phyloP scores from a whole-genome alignment of 345 rosid species.

The Acer yangbiense region DNA sequence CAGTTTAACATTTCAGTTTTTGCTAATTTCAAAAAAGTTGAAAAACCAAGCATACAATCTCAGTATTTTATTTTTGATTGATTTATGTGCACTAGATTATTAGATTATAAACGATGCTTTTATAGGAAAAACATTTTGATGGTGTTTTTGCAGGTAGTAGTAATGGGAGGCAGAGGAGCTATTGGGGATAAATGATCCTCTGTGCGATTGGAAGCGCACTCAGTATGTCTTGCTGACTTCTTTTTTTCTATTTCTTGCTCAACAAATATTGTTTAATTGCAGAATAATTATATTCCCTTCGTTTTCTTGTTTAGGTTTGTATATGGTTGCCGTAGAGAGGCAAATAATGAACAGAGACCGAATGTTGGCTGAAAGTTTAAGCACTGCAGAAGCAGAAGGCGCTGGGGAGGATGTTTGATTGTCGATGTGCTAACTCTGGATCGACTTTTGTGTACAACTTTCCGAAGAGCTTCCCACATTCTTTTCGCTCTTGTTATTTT shows the following conservation, averaged over 20 bases:
- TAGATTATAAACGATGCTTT: slow-evolving; percentile 1
- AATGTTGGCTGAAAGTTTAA: slow-evolving; percentile 63
- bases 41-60: not conserved
- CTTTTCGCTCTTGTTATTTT: slow-evolving; percentile 15
- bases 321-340: slow-evolving; percentile 82
- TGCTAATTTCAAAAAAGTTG: not conserved
- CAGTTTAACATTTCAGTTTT: not conserved
- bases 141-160: slow-evolving; percentile 20
- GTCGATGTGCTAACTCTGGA: slow-evolving; percentile 21
- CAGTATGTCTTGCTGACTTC: slow-evolving; percentile 28
- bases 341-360: slow-evolving; percentile 69
- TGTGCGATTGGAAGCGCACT: slow-evolving; percentile 76
- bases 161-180: slow-evolving; percentile 54
- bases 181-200: slow-evolving; percentile 70
- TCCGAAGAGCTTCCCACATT: slow-evolving; percentile 11
- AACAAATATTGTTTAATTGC: not conserved
- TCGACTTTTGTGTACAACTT: slow-evolving; percentile 6
- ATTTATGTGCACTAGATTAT: not conserved
- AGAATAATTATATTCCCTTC: not conserved
- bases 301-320: slow-evolving; percentile 48
- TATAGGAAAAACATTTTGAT: not conserved
- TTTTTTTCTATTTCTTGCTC: slow-evolving; percentile 2
- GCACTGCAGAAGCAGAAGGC: slow-evolving; percentile 54
- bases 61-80: not conserved
- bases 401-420: slow-evolving; percentile 43